Base-by-base conservation (phyloP, 805 yeast genomes). In the Myxozyma monticola region DNA sequence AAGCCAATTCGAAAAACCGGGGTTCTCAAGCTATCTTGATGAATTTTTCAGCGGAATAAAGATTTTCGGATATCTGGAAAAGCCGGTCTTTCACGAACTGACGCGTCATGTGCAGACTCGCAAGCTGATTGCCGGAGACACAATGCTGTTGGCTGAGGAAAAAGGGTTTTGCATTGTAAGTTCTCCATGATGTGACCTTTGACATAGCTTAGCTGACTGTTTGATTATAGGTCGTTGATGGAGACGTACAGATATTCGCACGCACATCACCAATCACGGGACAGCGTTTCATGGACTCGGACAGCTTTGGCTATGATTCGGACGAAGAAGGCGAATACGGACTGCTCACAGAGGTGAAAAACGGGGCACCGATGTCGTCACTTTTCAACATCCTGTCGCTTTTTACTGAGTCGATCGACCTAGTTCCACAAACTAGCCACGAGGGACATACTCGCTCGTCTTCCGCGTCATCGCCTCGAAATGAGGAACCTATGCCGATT, bases 31-130 rank as follows among this genome's bases (percentile, higher is more conserved):
- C 40, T 90, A 88, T 63, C 71, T 91, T 45, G 96, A 91, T 65
- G 95, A 90, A 65, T 91, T 91, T 61, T 70, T 91, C 39, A 79
- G 87, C 43, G 98, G 96, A 2, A 87, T 93, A 57, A 89, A 88
- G 68, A 85, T 93, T 5, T 93, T 91, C 71, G 98, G 98, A 1
- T 91, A 91, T 66, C 73, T 91, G 42, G 98, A 91, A 59, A 77
- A 84, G 54, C 85, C 87, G 1, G 96, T 91, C 1, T 90, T 91
- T 67, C 95, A 90, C 64, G 98, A 90, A 62, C 76, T 91, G 60
- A 90, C 98, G 2, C 84, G 86, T 63, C 85, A 85, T 54, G 88
- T 91, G 88, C 87, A 87, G 46, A 91, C 98, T 0, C 88, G 88
- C 63, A 84, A 86, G 53, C 66, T 91, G 33, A 82, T 82, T 24